phyloP scores from a whole-genome alignment of 2,329 filamentous ascomycete species.

The Xylariaceae sp. region DNA sequence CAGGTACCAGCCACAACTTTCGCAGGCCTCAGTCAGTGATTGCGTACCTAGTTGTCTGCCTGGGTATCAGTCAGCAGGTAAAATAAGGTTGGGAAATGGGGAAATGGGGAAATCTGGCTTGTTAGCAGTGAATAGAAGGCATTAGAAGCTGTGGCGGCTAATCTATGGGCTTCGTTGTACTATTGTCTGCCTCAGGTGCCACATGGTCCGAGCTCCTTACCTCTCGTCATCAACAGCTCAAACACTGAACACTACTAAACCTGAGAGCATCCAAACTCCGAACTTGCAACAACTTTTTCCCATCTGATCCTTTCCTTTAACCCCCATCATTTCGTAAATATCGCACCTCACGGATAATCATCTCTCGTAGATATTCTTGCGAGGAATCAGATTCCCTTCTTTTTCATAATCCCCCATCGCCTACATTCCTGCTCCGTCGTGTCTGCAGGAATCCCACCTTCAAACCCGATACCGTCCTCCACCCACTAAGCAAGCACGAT shows the following conservation, averaged over 20 bases:
- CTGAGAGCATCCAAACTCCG: conserved; percentile 26
- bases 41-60: background rate
- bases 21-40: background rate
- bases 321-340: conserved; percentile 9
- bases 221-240: conserved; percentile 30
- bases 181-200: conserved; percentile 17
- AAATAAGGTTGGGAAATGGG: background rate
- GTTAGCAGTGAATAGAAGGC: background rate
- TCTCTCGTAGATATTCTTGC: conserved; percentile 4
- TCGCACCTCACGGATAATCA: conserved; percentile 8
- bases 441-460: conserved; percentile 7
- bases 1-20: background rate
- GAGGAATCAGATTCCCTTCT: conserved; percentile 13
- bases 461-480: conserved; percentile 8
- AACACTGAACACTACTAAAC: conserved; percentile 11
- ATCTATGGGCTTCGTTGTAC: background rate
- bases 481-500: conserved; percentile 54
- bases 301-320: conserved; percentile 6
- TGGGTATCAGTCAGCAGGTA: background rate
- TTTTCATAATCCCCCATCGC: background rate
- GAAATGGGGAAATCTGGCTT: background rate
- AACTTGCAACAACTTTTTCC: conserved; percentile 17
- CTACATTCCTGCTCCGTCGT: conserved; percentile 8
- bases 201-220: conserved; percentile 27
- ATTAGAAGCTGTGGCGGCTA: background rate